Evolutionary conservation across 331 rosid species (phyloP).

Genomic region (Stylosanthes scabra): DNA sequence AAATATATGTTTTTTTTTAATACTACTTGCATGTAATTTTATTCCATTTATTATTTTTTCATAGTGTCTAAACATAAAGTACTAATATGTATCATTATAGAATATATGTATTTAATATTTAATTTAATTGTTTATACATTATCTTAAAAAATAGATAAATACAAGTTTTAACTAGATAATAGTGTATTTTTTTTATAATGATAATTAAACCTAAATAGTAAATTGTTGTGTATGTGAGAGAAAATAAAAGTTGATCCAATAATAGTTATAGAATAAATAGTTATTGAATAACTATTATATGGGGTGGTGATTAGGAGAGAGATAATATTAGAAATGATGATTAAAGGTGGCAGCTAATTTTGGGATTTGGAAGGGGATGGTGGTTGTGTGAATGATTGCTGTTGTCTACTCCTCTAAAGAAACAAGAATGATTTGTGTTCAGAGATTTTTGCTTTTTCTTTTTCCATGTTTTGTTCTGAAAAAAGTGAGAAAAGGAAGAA

Average conservation of each 20-base stretch:
- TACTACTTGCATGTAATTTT: no score
- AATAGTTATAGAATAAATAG: neutral
- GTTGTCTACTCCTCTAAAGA: slow-evolving; percentile 49
- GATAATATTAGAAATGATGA: slow-evolving; percentile 57
- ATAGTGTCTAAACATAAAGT: no score
- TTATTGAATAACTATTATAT: slow-evolving; percentile 6
- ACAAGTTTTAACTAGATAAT: no score
- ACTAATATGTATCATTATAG: no score
- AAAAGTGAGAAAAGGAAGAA: slow-evolving; percentile 29
- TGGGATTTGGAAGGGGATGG: slow-evolving; percentile 43
- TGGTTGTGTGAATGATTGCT: slow-evolving; percentile 72
- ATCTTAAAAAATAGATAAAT: no score
- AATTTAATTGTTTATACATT: no score
- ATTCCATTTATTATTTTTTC: no score
- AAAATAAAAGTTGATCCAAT: neutral
- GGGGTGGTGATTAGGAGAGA: slow-evolving; percentile 41
- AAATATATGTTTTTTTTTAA: no score
- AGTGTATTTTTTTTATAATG: no score
- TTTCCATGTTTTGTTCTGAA: slow-evolving; percentile 32
- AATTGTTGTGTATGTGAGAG: neutral
- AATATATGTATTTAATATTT: no score
- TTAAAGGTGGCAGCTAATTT: slow-evolving; percentile 48
- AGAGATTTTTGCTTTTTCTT: slow-evolving; percentile 49
- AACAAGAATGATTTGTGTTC: slow-evolving; percentile 46
- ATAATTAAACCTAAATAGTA: no score